Evolutionary conservation across 805 yeast genomes (phyloP).

Genomic region (Monosporozyma unispora): DNA sequence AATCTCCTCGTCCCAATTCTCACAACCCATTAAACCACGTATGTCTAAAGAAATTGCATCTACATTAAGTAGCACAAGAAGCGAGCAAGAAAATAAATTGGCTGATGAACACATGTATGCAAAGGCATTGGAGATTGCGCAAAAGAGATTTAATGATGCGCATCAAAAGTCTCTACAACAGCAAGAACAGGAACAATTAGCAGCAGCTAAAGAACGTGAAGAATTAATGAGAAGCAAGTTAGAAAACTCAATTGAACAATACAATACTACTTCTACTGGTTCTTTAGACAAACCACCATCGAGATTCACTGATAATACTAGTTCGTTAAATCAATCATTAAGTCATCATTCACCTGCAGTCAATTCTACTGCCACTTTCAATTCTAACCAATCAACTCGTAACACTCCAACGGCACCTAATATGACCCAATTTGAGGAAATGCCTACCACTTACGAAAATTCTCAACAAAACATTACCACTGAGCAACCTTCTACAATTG

Average conservation of each 20-base stretch:
- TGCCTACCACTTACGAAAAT: not conserved
- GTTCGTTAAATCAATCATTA: not conserved
- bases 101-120: slow-evolving; percentile 48
- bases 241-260: not conserved
- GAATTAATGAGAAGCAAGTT: not conserved
- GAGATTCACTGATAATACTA: not conserved
- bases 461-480: not conserved
- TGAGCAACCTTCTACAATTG: not conserved
- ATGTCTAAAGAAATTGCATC: slow-evolving; percentile 1
- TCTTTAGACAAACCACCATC: not conserved
- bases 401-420: not conserved
- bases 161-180: slow-evolving; percentile 1
- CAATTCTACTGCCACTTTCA: not conserved
- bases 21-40: not conserved
- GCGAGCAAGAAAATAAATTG: slow-evolving; percentile 3
- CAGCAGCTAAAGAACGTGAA: not conserved
- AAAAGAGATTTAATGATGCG: slow-evolving; percentile 30
- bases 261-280: not conserved
- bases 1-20: not conserved
- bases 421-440: not conserved
- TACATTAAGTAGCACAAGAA: not conserved
- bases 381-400: not conserved
- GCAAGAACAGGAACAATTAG: not conserved
- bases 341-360: not conserved
- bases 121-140: slow-evolving; percentile 49